Evolutionary conservation across 2,329 filamentous ascomycete species (phyloP).

Genomic region (Nannizziopsis barbatae): DNA sequence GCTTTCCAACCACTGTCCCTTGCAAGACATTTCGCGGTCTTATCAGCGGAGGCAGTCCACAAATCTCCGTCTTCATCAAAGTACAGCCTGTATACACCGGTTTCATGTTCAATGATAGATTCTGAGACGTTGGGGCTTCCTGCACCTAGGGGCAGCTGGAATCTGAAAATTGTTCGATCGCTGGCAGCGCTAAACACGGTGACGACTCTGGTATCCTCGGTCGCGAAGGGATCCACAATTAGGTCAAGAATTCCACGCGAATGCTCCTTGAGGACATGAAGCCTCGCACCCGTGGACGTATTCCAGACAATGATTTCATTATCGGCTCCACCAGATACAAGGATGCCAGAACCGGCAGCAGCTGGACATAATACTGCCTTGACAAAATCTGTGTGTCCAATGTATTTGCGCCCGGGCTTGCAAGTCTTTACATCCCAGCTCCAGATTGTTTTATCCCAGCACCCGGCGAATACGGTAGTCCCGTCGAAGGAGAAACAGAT

Average conservation of each 20-base stretch:
- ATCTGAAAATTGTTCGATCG: slow-evolving; percentile 67
- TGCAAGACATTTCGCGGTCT: slow-evolving; percentile 68
- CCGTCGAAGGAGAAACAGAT: slow-evolving; percentile 52
- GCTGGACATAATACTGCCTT: slow-evolving; percentile 60
- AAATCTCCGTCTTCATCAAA: slow-evolving; percentile 66
- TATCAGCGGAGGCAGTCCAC: slow-evolving; percentile 90
- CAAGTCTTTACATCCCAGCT: slow-evolving; percentile 60
- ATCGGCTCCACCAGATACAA: slow-evolving; percentile 68
- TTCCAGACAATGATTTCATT: slow-evolving; percentile 80
- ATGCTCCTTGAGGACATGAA: slow-evolving; percentile 70
- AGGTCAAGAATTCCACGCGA: slow-evolving; percentile 70
- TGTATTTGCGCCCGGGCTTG: slow-evolving; percentile 48
- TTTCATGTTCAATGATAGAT: slow-evolving; percentile 70
- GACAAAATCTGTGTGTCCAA: slow-evolving; percentile 82
- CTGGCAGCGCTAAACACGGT: slow-evolving; percentile 69
- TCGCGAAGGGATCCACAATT: slow-evolving; percentile 57
- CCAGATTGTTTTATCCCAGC: slow-evolving; percentile 90
- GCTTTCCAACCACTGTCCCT: slow-evolving; percentile 56
- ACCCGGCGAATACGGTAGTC: slow-evolving; percentile 65
- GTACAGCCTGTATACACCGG: slow-evolving; percentile 69
- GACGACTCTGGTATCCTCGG: slow-evolving; percentile 33
- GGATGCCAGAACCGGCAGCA: slow-evolving; percentile 49
- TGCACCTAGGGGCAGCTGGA: slow-evolving; percentile 25
- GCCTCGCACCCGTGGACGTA: slow-evolving; percentile 50
- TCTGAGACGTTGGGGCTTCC: slow-evolving; percentile 46